phyloP scores from a whole-genome alignment of 208 protist species.

The Leishmania guyanensis region DNA sequence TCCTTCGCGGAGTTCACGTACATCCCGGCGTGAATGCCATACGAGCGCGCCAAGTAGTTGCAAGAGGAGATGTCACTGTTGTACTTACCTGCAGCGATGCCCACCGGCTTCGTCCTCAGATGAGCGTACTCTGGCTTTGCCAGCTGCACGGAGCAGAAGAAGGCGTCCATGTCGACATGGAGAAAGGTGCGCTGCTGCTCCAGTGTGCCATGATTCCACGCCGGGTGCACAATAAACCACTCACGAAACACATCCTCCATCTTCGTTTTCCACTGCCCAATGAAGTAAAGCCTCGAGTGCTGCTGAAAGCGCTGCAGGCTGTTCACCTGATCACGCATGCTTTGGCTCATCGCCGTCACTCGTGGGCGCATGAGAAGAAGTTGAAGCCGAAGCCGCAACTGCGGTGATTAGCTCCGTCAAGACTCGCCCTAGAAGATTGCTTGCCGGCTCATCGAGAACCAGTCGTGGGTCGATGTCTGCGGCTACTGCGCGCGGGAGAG shows the following conservation, averaged over 20 bases:
- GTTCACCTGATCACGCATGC: conserved; percentile 63
- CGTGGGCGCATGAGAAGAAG: not conserved
- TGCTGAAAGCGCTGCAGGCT: conserved; percentile 88
- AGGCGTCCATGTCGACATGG: conserved; percentile 96
- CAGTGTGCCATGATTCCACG: conserved; percentile 74
- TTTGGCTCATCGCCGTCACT: conserved; percentile 18
- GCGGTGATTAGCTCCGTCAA: conserved; percentile 27
- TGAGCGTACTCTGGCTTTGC: conserved; percentile 81
- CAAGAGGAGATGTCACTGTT: conserved; percentile 93
- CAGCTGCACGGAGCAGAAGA: conserved; percentile 93
- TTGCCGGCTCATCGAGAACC: conserved; percentile 40
- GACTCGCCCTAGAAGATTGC: conserved; percentile 35
- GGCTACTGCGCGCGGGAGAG: conserved; percentile 37
- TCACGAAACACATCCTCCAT: conserved; percentile 70
- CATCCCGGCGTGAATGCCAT: conserved; percentile 91
- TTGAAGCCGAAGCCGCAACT: not conserved
- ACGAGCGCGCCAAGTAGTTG: conserved; percentile 91
- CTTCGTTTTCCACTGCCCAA: conserved; percentile 90
- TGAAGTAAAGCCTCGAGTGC: conserved; percentile 93
- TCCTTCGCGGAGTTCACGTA: conserved; percentile 85
- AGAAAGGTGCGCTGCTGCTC: conserved; percentile 63
- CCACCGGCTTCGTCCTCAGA: conserved; percentile 77
- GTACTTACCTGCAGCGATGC: conserved; percentile 79
- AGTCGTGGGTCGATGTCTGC: conserved; percentile 46
- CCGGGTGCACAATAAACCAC: conserved; percentile 61